Conservation (phyloP, 75 land plant species). For the Cryptomeria japonica region DNA sequence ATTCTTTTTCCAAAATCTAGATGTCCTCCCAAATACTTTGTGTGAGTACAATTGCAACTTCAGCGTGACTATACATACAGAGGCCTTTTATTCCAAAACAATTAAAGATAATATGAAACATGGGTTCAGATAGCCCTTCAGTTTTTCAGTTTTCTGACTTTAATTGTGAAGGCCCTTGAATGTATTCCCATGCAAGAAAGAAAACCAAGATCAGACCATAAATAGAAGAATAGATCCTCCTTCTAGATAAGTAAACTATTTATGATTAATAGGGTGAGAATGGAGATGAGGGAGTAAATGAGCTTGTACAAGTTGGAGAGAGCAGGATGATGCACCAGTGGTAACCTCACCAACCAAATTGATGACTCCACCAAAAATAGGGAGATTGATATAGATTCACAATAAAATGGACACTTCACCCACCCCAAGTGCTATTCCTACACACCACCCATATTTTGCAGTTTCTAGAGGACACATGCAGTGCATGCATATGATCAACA, state of each 20-base stretch:
- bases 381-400: background rate
- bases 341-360: background rate
- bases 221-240: background rate
- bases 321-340: background rate
- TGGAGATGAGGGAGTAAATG: background rate
- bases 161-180: background rate
- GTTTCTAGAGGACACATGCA: background rate
- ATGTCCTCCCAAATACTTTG: background rate
- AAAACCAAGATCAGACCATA: background rate
- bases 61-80: background rate
- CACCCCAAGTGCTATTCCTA: background rate
- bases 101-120: background rate
- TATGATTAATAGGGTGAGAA: background rate
- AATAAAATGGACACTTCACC: background rate
- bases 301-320: background rate
- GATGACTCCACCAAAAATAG: background rate
- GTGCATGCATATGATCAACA: background rate
- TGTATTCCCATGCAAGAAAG: background rate
- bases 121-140: background rate
- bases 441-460: background rate
- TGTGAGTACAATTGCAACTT: background rate
- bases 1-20: background rate
- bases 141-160: background rate
- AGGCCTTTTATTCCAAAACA: background rate
- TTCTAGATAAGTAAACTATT: background rate